Base-by-base conservation (phyloP, 225 moss, liverwort and hornwort genomes). In the Asterella californica region DNA sequence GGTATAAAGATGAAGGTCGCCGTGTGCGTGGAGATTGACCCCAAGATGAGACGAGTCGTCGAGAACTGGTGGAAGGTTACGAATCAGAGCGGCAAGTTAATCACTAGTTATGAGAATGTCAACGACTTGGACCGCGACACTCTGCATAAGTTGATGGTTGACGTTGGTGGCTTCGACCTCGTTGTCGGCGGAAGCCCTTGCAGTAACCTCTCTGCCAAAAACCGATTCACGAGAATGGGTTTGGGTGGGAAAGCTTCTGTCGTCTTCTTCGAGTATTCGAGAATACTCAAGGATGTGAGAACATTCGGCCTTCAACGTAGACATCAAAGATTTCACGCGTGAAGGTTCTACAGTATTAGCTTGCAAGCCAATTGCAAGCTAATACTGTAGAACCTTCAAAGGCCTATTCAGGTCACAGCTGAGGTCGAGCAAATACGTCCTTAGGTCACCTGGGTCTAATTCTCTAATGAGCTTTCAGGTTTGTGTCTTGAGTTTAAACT, bases 101-200 rank as follows among this genome's bases (percentile, higher is more conserved):
- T 92, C 66, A 82, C 89, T 21, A 66, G 65, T 2, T 84, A 80
- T 47, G 82, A 88, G 17, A 86, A 96, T 36, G 90, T 96, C 55
- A 82, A 80, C 48, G 79, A 89, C 10, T 70, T 96, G 10, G 86
- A 87, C 63, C 66, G 83, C 21, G 79, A 66, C 37, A 80, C 80
- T 10, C 75, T 93, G 55, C 77, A 83, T 45, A 73, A 79, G 0
- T 78, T 94, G 48, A 82, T 91, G 36, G 75, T 81, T 0, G 81
- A 80, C 46, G 90, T 87, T 10, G 83, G 88, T 0, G 94, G 94
- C 4, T 94, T 96, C 76, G 96, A 96, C 76, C 83, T 96, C 6
- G 82, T 96, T 19, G 91, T 96, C 75, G 94, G 96, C 36, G 94
- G 94, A 2, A 96, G 90, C 38, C 96, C 96, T 10, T 96, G 90